Percentiles rank a stretch among this genome's conserved stretches.
Evolutionary conservation across 805 yeast genomes (phyloP).

Genomic region (Starmera quercuum): DNA sequence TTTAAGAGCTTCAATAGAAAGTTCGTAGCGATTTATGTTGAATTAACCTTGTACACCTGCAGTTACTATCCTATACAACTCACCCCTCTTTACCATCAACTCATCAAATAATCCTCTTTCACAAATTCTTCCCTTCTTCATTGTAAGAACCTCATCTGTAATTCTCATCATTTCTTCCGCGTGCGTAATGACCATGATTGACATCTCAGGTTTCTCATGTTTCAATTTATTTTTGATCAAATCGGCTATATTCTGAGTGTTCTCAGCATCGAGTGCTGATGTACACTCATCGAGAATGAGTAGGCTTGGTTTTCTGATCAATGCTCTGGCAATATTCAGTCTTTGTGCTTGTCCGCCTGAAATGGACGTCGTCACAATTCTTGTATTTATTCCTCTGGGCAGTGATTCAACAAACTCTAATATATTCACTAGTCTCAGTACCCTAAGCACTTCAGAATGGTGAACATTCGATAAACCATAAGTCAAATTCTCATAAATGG

Average conservation of each 20-base stretch:
- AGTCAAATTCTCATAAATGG: conserved; percentile 60
- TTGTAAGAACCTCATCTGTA: conserved; percentile 41
- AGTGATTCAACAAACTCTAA: conserved; percentile 45
- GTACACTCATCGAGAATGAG: conserved; percentile 81
- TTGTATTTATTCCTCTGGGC: conserved; percentile 53
- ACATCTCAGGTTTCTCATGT: conserved; percentile 28
- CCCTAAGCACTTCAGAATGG: conserved; percentile 29
- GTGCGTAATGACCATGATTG: conserved; percentile 68
- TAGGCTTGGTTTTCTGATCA: conserved; percentile 56
- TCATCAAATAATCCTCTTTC: conserved; percentile 36
- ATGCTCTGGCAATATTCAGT: conserved; percentile 74
- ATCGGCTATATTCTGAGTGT: conserved; percentile 40
- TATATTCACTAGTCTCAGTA: conserved; percentile 41
- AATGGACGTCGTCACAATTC: conserved; percentile 42
- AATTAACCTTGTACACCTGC: conserved; percentile 11
- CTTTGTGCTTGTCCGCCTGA: conserved; percentile 94
- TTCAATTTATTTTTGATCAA: conserved; percentile 33
- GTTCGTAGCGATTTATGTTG: no score
- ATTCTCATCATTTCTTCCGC: conserved; percentile 54
- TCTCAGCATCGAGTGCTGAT: conserved; percentile 71
- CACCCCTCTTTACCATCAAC: conserved; percentile 22
- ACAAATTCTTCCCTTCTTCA: conserved; percentile 40
- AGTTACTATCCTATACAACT: conserved; percentile 21
- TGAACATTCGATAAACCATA: conserved; percentile 42
- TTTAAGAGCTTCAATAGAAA: no score